Evolutionary conservation across 345 rosid species (phyloP), one percentile per base, ranked within the genome.

Genomic region (Cardamine chenopodiifolia): DNA sequence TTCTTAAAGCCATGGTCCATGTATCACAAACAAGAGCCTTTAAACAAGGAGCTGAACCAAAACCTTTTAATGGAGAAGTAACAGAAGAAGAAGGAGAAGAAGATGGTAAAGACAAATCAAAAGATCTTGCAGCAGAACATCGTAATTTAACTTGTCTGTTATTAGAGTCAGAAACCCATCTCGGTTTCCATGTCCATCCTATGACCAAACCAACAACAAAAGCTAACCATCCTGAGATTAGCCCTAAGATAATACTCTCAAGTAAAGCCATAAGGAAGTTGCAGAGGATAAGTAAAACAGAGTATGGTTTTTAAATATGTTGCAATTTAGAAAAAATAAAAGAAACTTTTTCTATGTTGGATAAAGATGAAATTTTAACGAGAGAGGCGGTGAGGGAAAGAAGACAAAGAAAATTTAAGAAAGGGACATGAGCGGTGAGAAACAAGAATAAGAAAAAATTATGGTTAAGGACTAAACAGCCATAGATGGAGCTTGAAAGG

Each of bases 131-230:
- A 34, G 71, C 80, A 28, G 62, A 79, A 59, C 62, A 81, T 35
- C 29, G 32, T 25, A 80, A 45, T 50, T 76, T 81, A 13, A 44
- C 63, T 37, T 66, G 75, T 6, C 50, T 22, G 15, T 44, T 31
- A 25, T 25, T 32, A 47, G 42, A 44, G 63, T 34, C 26, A 59
- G 63, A 59, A 67, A 20, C 90, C 89, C 87, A 86, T 66, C 66
- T 84, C 14, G 94, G 90, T 78, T 82, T 89, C 97, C 94, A 90
- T 5, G 66, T 25, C 92, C 92, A 88, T 35, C 94, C 92, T 13
- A 90, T 50, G 7, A 84, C 12, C 44, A 88, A 62, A 4, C 97
- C 97, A 34, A 84, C 62, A 2, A 86, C 73, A 70, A 90, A 87
- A 8, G 89, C 85, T 57, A 87, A n/a, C 83, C 89, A 83, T 2